Percentiles rank a stretch among this genome's conserved stretches.
Evolutionary conservation across 305 asterid species (phyloP).

Genomic region (Fraxinus ornus): DNA sequence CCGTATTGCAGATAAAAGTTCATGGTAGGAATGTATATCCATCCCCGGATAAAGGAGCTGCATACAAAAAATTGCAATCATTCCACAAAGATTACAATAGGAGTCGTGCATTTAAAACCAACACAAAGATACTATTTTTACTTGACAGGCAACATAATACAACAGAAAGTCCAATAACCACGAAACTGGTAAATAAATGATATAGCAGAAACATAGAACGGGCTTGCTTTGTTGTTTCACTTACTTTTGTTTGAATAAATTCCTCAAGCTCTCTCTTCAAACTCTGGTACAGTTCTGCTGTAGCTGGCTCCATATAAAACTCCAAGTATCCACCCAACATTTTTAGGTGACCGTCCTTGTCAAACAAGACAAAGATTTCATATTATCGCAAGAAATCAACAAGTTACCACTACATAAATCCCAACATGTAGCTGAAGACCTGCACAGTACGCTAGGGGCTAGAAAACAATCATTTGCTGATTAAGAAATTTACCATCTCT

Average conservation of each 20-base stretch:
- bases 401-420: conserved; percentile 12
- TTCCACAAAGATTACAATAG: conserved; percentile 6
- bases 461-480: conserved; percentile 16
- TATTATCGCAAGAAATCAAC: conserved; percentile 19
- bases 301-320: conserved; percentile 72
- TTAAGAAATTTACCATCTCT: conserved; percentile 45
- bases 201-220: neutral
- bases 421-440: neutral
- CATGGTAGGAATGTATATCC: conserved; percentile 66
- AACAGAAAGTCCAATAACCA: conserved; percentile 2
- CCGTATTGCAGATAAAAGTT: conserved; percentile 76
- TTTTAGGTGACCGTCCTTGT: conserved; percentile 82
- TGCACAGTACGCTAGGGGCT: neutral
- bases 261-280: conserved; percentile 77
- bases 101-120: neutral
- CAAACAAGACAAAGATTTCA: conserved; percentile 21
- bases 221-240: conserved; percentile 28
- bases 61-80: conserved; percentile 21
- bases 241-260: conserved; percentile 73
- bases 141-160: conserved; percentile 8
- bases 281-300: conserved; percentile 64
- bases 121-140: neutral
- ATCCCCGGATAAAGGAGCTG: conserved; percentile 84
- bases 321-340: conserved; percentile 94
- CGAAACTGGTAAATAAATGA: neutral